Percentiles rank a stretch among this genome's conserved stretches.
phyloP scores from a whole-genome alignment of 2,329 filamentous ascomycete species.

The Byssothecium circinans region DNA sequence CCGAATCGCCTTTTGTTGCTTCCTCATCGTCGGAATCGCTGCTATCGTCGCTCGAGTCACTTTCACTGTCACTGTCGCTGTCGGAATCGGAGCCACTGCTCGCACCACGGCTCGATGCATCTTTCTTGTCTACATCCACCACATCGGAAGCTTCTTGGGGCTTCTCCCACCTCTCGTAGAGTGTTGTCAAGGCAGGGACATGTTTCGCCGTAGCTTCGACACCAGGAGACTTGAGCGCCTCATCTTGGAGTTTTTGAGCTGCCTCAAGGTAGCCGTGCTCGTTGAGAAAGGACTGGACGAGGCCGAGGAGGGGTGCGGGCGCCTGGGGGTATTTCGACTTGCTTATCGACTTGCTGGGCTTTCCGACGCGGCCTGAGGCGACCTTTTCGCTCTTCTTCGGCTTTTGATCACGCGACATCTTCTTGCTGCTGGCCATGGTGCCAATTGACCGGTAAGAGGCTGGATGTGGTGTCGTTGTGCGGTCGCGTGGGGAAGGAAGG shows the following conservation, averaged over 20 bases:
- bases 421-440: conserved; percentile 32
- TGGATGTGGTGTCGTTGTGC: background rate
- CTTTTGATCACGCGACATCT: conserved; percentile 22
- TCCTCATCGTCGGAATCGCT: conserved; percentile 25
- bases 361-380: conserved; percentile 7
- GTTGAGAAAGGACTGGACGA: conserved; percentile 39
- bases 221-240: conserved; percentile 12
- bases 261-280: conserved; percentile 38
- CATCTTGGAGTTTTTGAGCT: conserved; percentile 29
- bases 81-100: conserved; percentile 33
- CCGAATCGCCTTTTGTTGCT: conserved; percentile 19
- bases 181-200: conserved; percentile 22
- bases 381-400: conserved; percentile 10
- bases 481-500: background rate
- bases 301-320: conserved; percentile 30
- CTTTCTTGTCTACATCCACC: conserved; percentile 36
- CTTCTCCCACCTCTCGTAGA: conserved; percentile 36
- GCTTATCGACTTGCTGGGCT: conserved; percentile 2
- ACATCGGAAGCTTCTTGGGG: conserved; percentile 23
- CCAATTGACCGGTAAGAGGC: conserved; percentile 8
- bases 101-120: conserved; percentile 25
- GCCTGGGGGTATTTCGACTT: conserved; percentile 14
- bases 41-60: conserved; percentile 25
- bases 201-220: conserved; percentile 11
- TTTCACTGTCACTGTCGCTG: no score